phyloP scores from a whole-genome alignment of 495 filamentous ascomycete genomes.

The Annulohypoxylon moriforme region DNA sequence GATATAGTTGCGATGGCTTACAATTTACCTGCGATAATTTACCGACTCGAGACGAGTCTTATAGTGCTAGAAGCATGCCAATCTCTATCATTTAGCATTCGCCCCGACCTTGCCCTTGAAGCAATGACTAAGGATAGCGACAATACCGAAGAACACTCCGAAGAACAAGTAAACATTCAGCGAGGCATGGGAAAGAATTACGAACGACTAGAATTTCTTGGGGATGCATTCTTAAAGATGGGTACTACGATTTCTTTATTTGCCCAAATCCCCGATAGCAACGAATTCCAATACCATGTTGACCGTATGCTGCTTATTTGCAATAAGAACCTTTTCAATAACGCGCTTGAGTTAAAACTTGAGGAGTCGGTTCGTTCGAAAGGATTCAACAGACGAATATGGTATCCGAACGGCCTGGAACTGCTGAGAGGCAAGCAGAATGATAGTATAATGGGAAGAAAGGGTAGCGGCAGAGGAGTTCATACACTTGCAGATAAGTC shows the following conservation, averaged over 20 bases:
- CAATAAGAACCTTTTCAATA: constrained; percentile 88
- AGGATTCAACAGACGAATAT: constrained; percentile 80
- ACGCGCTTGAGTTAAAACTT: constrained; percentile 72
- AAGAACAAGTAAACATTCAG: constrained; percentile 78
- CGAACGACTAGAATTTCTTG: constrained; percentile 92
- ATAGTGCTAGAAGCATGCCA: constrained; percentile 75
- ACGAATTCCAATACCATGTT: constrained; percentile 91
- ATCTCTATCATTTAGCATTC: constrained; percentile 70
- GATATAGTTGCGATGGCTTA: constrained; percentile 72
- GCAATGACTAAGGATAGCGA: constrained; percentile 96
- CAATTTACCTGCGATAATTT: constrained; percentile 84
- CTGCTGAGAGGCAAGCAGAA: constrained; percentile 62
- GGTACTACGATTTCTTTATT: constrained; percentile 90
- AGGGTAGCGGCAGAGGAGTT: constrained; percentile 51
- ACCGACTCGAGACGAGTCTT: constrained; percentile 82
- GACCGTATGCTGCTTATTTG: constrained; percentile 91
- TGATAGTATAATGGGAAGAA: constrained; percentile 46
- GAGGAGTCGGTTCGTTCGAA: constrained; percentile 84
- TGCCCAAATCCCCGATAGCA: constrained; percentile 75
- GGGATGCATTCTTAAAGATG: constrained; percentile 96
- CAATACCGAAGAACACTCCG: constrained; percentile 82
- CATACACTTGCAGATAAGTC: constrained; percentile 88
- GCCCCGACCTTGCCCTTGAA: constrained; percentile 79
- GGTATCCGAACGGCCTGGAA: constrained; percentile 83
- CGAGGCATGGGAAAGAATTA: constrained; percentile 97